Percentiles rank a stretch among this genome's conserved stretches.
phyloP scores from a whole-genome alignment of 2,329 filamentous ascomycete genomes.

The Fusarium pseudocircinatum region DNA sequence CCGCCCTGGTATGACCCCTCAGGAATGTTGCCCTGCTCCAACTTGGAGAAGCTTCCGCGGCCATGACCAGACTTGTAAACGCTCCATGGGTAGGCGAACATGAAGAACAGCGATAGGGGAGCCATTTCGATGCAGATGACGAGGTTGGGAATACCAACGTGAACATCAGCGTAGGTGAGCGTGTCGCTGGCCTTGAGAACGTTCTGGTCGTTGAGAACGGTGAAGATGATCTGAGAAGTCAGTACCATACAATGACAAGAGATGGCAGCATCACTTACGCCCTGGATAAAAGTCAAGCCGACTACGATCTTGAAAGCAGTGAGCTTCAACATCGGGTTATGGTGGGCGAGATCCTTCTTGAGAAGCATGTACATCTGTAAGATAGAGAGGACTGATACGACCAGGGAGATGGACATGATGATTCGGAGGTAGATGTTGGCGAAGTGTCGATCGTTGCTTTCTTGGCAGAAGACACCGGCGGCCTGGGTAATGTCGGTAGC shows the following conservation, averaged over 20 bases:
- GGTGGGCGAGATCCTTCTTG: slow-evolving; percentile 28
- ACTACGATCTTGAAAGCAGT: slow-evolving; percentile 35
- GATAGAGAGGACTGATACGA: slow-evolving; percentile 24
- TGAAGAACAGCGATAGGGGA: slow-evolving; percentile 32
- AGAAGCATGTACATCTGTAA: slow-evolving; percentile 30
- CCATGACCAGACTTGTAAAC: slow-evolving; percentile 19
- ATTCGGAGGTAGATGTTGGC: slow-evolving; percentile 23
- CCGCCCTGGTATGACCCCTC: slow-evolving; percentile 25
- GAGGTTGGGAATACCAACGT: slow-evolving; percentile 35
- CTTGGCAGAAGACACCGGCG: slow-evolving; percentile 30
- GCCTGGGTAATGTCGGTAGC: slow-evolving; percentile 30
- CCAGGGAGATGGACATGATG: slow-evolving; percentile 16
- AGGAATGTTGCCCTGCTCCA: background rate
- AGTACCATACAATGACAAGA: too few species aligned
- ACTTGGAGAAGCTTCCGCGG: slow-evolving; percentile 1
- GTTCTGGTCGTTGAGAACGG: slow-evolving; percentile 19
- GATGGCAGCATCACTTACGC: background rate
- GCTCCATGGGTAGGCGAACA: slow-evolving; percentile 33
- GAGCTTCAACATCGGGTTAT: slow-evolving; percentile 32
- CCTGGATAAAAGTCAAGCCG: slow-evolving; percentile 28
- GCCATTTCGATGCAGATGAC: slow-evolving; percentile 35
- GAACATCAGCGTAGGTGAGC: slow-evolving; percentile 35
- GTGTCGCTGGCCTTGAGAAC: slow-evolving; percentile 20
- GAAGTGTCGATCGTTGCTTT: slow-evolving; percentile 16
- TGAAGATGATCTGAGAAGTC: slow-evolving; percentile 23